Evolutionary conservation across 2,329 filamentous ascomycete genomes (phyloP).

Genomic region (Camillea tinctor): DNA sequence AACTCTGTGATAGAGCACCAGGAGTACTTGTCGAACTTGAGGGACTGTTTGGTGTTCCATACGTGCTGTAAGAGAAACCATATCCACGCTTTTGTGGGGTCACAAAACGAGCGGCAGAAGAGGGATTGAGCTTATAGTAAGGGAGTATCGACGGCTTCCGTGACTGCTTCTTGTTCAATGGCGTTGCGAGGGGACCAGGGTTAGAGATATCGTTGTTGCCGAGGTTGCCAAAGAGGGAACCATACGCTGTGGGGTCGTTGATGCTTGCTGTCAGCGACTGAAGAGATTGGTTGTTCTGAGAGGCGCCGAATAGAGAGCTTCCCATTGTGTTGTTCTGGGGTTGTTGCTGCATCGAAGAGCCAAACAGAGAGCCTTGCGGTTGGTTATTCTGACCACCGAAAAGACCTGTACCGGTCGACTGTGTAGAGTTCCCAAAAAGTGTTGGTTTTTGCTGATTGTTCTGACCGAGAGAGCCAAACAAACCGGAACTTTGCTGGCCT

Average conservation of each 20-base stretch:
- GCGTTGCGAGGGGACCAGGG: conserved; percentile 88
- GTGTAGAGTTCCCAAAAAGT: conserved; percentile 50
- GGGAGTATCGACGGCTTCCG: conserved; percentile 79
- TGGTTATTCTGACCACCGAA: conserved; percentile 53
- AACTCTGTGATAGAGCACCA: conserved; percentile 62
- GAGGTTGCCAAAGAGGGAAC: conserved; percentile 80
- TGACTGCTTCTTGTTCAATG: conserved; percentile 71
- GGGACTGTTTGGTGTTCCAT: conserved; percentile 74
- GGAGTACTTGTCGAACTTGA: conserved; percentile 69
- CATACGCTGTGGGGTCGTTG: conserved; percentile 83
- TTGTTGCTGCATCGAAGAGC: conserved; percentile 48
- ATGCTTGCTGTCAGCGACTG: conserved; percentile 76
- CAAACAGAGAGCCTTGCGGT: conserved; percentile 46
- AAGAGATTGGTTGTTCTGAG: conserved; percentile 48
- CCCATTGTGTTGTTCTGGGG: conserved; percentile 45
- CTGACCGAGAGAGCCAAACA: conserved; percentile 53
- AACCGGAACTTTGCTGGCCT: conserved; percentile 37
- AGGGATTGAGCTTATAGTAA: conserved; percentile 82
- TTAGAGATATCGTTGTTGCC: conserved; percentile 62
- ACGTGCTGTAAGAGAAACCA: conserved; percentile 90
- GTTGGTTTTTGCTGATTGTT: conserved; percentile 54
- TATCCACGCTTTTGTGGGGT: conserved; percentile 87
- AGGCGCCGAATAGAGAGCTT: conserved; percentile 59
- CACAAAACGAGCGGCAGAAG: conserved; percentile 73
- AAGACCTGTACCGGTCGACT: conserved; percentile 46